Conservation (phyloP, 768 basidiomycete species). For the Aureoboletus auriporus region DNA sequence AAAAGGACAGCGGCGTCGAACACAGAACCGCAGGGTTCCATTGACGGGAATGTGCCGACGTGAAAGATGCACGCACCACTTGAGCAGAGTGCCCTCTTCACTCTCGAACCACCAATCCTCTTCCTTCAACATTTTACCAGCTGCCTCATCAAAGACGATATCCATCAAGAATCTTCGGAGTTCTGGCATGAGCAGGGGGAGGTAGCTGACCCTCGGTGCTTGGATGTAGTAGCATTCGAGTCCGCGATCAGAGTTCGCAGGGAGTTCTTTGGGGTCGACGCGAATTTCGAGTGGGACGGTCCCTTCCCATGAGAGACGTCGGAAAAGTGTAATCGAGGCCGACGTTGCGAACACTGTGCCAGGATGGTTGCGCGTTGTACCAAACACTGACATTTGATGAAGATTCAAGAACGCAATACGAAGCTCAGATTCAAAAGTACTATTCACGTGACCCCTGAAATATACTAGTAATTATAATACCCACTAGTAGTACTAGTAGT, state of each 20-base stretch:
- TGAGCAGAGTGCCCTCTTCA: conserved; percentile 73
- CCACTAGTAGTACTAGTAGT: too few relatives aligned
- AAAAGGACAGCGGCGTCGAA: background rate
- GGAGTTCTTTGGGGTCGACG: conserved; percentile 84
- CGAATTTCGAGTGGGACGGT: conserved; percentile 87
- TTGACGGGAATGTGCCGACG: background rate
- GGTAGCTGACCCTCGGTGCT: conserved; percentile 89
- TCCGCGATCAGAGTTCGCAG: conserved; percentile 84
- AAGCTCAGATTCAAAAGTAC: background rate
- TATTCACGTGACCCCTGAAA: too few relatives aligned
- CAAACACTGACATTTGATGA: conserved; percentile 47
- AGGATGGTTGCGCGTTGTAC: conserved; percentile 45
- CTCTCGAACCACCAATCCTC: conserved; percentile 99
- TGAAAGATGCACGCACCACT: conserved; percentile 61
- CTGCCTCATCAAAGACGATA: conserved; percentile 86
- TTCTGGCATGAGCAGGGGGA: conserved; percentile 87
- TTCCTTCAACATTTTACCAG: conserved; percentile 70
- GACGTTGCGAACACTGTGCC: conserved; percentile 47
- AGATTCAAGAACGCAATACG: background rate
- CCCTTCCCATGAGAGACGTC: conserved; percentile 87
- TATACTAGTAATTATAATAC: too few relatives aligned
- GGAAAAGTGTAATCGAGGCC: conserved; percentile 76
- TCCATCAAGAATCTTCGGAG: conserved; percentile 86
- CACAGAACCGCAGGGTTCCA: background rate
- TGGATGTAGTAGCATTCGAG: conserved; percentile 89